Conservation (phyloP, 2,329 filamentous ascomycete species). For the Neonectria faginata region DNA sequence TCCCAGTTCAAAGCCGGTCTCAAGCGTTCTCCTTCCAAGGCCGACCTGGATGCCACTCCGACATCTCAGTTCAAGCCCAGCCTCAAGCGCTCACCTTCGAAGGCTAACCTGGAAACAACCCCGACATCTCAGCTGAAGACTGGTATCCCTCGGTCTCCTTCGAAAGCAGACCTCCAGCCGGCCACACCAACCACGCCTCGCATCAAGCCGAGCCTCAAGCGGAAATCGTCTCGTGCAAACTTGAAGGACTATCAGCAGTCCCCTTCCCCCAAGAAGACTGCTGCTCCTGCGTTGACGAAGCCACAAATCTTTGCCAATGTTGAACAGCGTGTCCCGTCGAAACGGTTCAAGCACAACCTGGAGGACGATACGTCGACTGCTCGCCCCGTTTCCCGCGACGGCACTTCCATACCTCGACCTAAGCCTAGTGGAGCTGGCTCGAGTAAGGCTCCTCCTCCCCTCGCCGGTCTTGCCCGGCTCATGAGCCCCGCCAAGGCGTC, state of each 20-base stretch:
- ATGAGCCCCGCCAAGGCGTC: constrained; percentile 85
- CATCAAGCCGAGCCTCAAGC: constrained; percentile 50
- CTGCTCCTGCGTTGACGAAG: constrained; percentile 32
- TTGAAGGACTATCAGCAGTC: constrained; percentile 47
- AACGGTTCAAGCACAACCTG: constrained; percentile 76
- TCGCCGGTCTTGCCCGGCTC: constrained; percentile 67
- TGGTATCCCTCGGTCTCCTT: constrained; percentile 48
- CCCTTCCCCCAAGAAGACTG: constrained; percentile 45
- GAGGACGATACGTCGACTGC: constrained; percentile 76
- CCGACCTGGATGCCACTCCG: constrained; percentile 64
- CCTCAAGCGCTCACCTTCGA: constrained; percentile 48
- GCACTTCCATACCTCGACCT: constrained; percentile 61
- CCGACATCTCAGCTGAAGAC: constrained; percentile 52
- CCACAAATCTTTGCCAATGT: constrained; percentile 37
- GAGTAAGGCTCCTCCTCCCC: constrained; percentile 54
- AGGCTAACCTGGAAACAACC: constrained; percentile 63
- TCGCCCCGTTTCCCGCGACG: constrained; percentile 69
- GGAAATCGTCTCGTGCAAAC: constrained; percentile 43
- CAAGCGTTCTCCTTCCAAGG: constrained; percentile 68
- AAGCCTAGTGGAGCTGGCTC: constrained; percentile 48
- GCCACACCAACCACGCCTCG: constrained; percentile 62
- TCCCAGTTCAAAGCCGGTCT: constrained; percentile 50
- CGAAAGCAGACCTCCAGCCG: constrained; percentile 60
- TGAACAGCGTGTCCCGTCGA: constrained; percentile 60
- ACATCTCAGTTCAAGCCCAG: constrained; percentile 50